Evolutionary conservation across 1,139 yeast genomes (phyloP).

Genomic region (Eremothecium coryli): DNA sequence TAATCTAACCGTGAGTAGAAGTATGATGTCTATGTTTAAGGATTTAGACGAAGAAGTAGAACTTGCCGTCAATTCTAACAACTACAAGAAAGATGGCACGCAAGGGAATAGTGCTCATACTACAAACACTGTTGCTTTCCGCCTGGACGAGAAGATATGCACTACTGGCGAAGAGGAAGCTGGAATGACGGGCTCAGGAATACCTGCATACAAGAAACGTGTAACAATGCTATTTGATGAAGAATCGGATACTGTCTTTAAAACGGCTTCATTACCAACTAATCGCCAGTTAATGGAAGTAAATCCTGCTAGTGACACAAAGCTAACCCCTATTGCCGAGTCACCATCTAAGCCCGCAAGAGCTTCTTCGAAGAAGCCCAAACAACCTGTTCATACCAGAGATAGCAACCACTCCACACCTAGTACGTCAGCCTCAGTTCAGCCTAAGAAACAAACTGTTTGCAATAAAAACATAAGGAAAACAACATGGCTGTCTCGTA

Average conservation of each 20-base stretch:
- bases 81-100: background rate
- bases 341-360: background rate
- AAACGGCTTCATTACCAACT: background rate
- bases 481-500: conserved; percentile 1
- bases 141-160: background rate
- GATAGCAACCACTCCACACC: too few relatives aligned
- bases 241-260: conserved; percentile 12
- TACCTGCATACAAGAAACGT: too few relatives aligned
- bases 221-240: conserved; percentile 30
- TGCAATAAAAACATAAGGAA: background rate
- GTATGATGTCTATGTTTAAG: conserved; percentile 27
- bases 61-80: background rate
- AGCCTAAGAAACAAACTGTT: background rate
- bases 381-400: too few relatives aligned
- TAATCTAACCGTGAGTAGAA: conserved; percentile 14
- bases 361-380: too few relatives aligned
- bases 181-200: too few relatives aligned
- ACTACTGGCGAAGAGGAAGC: background rate
- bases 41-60: conserved; percentile 30
- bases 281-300: background rate
- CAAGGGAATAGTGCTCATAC: background rate
- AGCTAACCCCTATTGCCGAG: conserved; percentile 1
- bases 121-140: background rate
- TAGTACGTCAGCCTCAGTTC: background rate
- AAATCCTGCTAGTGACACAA: background rate